Evolutionary conservation across 768 basidiomycete species (phyloP), one percentile per base, ranked within the genome.

Genomic region (Strobilomyces echinocephalus): DNA sequence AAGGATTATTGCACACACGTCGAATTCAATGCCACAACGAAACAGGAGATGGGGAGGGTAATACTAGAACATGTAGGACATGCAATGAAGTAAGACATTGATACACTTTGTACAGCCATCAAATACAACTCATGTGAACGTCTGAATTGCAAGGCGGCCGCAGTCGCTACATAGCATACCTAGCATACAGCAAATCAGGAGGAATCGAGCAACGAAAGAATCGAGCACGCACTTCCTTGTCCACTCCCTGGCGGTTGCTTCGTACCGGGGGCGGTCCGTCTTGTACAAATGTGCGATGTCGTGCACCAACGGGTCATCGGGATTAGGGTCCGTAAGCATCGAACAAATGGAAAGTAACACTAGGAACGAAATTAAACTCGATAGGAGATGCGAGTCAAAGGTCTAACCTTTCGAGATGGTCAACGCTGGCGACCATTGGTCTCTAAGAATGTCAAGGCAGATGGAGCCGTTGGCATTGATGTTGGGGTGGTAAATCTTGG

Each of bases 401-500:
- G 40, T 61, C 81, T 39, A 52, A 95, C 95, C 95, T 81, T 99
- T 99, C 64, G 95, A 97, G 65, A 99, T 95, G 52, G 97, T 99
- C 77, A 98, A 76, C 42, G 97, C 97, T 46, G 97, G 97, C 57
- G 91, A 94, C 97, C 97, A 99, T 70, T 98, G 97, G 73, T 99
- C 97, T 73, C 95, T 81, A 69, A 99, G 77, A 68, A 99, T 99
- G 73, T 99, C 97, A 64, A 99, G 76, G 73, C 95, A 99, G 73
- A 99, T 98, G 59, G 92, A 95, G 39, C 97, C 97, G 67, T 99
- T 99, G 63, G 95, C 91, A 71, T 99, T 99, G 93, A 99, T 97
- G 80, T 98, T 98, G 34, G 95, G 95, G 74, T 98, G 95, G 73
- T 97, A 98, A 65, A 97, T 97, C 89, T 97, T 97, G 69, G 97